Base-by-base conservation (phyloP, 176 grass and related monocot species). In the Raddia distichophylla region DNA sequence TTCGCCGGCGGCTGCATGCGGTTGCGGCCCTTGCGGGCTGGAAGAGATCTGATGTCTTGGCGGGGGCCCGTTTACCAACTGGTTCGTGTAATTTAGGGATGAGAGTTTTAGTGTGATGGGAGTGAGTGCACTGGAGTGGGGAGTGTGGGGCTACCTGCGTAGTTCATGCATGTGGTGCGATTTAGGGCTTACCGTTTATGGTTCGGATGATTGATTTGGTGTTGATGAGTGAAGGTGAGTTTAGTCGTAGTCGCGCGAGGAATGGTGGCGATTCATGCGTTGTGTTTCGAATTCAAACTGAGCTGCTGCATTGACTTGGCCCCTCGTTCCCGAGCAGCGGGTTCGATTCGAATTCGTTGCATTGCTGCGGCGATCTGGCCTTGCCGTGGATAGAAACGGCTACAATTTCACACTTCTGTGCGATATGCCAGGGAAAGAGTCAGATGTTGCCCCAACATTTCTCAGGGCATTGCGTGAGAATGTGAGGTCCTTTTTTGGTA, bases 341-440 rank as follows among this genome's bases (percentile, higher is more conserved):
- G 5, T 83, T 83, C 71, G 19, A 12, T 20, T 56, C 5, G 20
- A 6, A 22, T 37, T 13, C 33, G 43, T 61, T 65, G 7, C 4
- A 18, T 40, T 73, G 4, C 4, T 22, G 19, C 15, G 11, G 35
- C 4, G 76, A 80, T 84, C 80, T 80, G 69, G 37, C 10, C 13
- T 66, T 82, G 47, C 3, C 12, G 7, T 5, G 8, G 44, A 8
- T 79, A 48, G 12, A 1, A 9, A 27, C 16, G 7, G 73, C 0
- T 10, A 13, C 5, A 65, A 18, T 18, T 1, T 58, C 34, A 32
- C 47, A 54, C 52, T 54, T 79, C 47, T 18, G 3, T 10, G 13
- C 18, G n/a, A 14, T 69, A 69, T 47, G 9, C 7, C 46, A 32
- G n/a, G 11, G 15, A 27, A 45, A 14, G 7, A 45, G 6, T 14